Evolutionary conservation across 768 basidiomycete genomes (phyloP).

Genomic region (Boletus rex-veris): DNA sequence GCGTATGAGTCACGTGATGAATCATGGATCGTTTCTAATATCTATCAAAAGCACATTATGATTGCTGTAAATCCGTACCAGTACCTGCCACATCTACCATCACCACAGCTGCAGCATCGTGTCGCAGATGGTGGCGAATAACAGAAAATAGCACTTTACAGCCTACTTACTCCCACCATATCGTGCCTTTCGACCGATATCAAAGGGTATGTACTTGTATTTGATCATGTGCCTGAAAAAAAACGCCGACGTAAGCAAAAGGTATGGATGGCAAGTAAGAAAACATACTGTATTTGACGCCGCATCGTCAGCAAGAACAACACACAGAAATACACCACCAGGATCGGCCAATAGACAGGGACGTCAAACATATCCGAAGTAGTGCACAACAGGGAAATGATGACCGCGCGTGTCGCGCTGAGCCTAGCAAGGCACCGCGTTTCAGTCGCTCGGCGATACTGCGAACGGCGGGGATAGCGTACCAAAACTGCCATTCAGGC

Average conservation of each 20-base stretch:
- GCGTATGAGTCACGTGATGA: conserved; percentile 11
- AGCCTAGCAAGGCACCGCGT: conserved; percentile 52
- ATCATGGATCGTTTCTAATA: neutral
- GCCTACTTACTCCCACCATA: conserved; percentile 61
- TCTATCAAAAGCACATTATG: conserved; percentile 20
- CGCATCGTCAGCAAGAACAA: conserved; percentile 95
- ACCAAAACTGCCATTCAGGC: conserved; percentile 98
- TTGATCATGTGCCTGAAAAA: conserved; percentile 95
- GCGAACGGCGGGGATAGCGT: conserved; percentile 13
- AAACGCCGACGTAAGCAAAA: conserved; percentile 6
- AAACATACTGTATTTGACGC: conserved; percentile 85
- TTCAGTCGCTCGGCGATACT: neutral
- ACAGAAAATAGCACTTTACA: conserved; percentile 6
- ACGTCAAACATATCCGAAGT: conserved; percentile 87
- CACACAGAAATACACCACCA: conserved; percentile 95
- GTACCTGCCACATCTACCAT: conserved; percentile 21
- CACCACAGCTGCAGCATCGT: conserved; percentile 14
- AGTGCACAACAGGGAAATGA: conserved; percentile 77
- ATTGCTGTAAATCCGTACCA: conserved; percentile 30
- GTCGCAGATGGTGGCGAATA: conserved; percentile 6
- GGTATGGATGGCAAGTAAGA: neutral
- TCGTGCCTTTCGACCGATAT: conserved; percentile 88
- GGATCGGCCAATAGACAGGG: conserved; percentile 99
- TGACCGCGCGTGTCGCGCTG: conserved; percentile 84
- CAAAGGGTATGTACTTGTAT: conserved; percentile 96